Base-by-base conservation (phyloP, 176 grass and related monocot species). In the Tillandsia leiboldiana region DNA sequence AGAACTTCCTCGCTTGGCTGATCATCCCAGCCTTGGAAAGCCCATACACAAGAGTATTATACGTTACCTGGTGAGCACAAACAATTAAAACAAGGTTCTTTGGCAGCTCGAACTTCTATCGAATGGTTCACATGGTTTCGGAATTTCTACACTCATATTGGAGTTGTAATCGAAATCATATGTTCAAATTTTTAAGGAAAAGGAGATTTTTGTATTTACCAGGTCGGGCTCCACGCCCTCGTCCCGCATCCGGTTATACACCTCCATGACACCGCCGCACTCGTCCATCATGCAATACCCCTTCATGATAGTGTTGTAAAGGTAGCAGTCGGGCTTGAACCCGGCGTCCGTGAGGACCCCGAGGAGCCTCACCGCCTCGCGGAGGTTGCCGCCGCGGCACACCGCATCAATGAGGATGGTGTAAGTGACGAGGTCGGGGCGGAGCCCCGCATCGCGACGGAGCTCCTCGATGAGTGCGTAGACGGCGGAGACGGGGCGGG, bases 221-320 rank as follows among this genome's bases (percentile, higher is more conserved):
- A 99, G 53, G 77, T 93, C 89, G 2, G 87, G 94, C 8, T 99
- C 71, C 15, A 99, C 72, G 50, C 87, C 87, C 73, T 93, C 87
- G 50, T 50, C 63, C 83, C 73, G 79, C 94, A 93, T 99, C 17
- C 78, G 61, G 68, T 86, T 91, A 65, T 90, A 68, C 3, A 93
- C 89, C 0, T 72, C 54, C 75, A 97, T 83, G 15, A 86, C 69
- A 3, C 83, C 89, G 9, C 51, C 82, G 17, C 70, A 75, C 51
- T 97, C 84, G 23, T 82, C 78, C 1, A 82, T 72, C 42, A 77
- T 81, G 77, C 83, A 85, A 81, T 90, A 80, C 6, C 74, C 89
- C 77, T 97, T 97, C 89, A 90, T 90, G 23, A 92, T 88, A 8
- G 89, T 70, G 71, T 92, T 97, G 82, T 97, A 97, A 26, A 97